Conservation (phyloP, 2,329 filamentous ascomycete species). For the Apiospora phragmitis region DNA sequence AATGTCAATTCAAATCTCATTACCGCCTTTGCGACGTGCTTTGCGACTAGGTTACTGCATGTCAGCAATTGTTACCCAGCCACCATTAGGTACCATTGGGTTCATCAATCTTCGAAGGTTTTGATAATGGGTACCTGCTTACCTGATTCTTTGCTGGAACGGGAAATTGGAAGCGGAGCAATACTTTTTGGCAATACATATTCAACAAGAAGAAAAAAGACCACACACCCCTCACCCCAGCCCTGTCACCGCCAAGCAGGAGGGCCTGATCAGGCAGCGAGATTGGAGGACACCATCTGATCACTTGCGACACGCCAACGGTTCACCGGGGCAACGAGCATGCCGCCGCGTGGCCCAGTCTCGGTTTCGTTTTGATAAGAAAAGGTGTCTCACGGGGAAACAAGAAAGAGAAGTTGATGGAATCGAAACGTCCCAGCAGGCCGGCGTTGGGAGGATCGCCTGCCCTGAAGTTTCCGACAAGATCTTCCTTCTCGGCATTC, state of each 20-base stretch:
- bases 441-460: neutral
- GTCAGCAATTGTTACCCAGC: neutral
- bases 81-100: conserved; percentile 2
- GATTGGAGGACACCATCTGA: neutral
- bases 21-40: neutral
- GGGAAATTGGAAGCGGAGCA: conserved; percentile 10
- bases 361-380: neutral
- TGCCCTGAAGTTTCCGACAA: neutral
- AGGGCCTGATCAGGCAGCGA: conserved; percentile 9
- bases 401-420: neutral
- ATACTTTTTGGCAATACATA: neutral
- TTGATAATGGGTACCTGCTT: neutral
- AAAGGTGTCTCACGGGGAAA: neutral
- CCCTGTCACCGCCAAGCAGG: neutral
- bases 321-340: conserved; percentile 1
- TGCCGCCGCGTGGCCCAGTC: neutral
- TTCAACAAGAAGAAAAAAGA: neutral
- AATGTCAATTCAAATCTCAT: neutral
- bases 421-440: neutral
- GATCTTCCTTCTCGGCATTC: neutral
- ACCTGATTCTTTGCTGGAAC: conserved; percentile 2
- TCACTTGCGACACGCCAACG: conserved; percentile 7
- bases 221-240: neutral
- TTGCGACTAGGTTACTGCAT: neutral
- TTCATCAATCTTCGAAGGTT: neutral